Evolutionary conservation across 768 basidiomycete species (phyloP).

Genomic region (Cystobasidiopsis lactophilus): DNA sequence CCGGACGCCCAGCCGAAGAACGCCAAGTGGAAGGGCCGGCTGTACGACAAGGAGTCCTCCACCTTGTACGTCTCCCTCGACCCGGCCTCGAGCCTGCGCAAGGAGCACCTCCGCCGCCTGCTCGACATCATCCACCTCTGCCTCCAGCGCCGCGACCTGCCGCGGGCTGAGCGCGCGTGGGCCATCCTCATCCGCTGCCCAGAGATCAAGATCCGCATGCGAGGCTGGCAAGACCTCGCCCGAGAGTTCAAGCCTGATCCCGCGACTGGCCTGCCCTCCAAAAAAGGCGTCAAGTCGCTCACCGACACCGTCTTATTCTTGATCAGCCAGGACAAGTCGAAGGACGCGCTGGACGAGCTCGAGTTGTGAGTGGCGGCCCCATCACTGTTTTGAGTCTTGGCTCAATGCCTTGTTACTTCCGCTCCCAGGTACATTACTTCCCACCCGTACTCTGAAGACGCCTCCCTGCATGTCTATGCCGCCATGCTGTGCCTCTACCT

Average conservation of each 20-base stretch:
- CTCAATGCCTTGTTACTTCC: not conserved
- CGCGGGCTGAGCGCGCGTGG: slow-evolving; percentile 3
- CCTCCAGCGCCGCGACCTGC: slow-evolving; percentile 2
- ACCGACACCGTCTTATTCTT: slow-evolving; percentile 1
- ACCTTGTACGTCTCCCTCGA: not conserved
- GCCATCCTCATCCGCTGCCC: slow-evolving; percentile 8
- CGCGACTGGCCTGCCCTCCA: not conserved
- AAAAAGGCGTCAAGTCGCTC: not conserved
- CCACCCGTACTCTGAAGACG: slow-evolving; percentile 6
- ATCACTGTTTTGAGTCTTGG: no score
- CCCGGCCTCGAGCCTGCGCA: not conserved
- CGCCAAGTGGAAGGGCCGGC: no score
- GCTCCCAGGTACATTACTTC: slow-evolving; percentile 1
- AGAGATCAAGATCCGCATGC: slow-evolving; percentile 4
- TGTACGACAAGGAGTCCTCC: no score
- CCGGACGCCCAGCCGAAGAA: no score
- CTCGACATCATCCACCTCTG: slow-evolving; percentile 3
- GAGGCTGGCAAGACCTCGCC: slow-evolving; percentile 1
- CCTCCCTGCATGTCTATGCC: slow-evolving; percentile 4
- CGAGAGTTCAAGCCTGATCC: not conserved
- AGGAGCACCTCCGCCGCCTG: slow-evolving; percentile 6
- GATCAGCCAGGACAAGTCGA: not conserved
- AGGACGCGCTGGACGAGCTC: slow-evolving; percentile 8
- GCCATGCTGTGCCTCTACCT: slow-evolving; percentile 6
- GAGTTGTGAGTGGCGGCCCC: slow-evolving; percentile 9